These are phyloP conservation scores for Cordyceps cateniannulata DNA, from an alignment of 2,329 filamentous ascomycete species.

Conservation along the genomic window DNA sequence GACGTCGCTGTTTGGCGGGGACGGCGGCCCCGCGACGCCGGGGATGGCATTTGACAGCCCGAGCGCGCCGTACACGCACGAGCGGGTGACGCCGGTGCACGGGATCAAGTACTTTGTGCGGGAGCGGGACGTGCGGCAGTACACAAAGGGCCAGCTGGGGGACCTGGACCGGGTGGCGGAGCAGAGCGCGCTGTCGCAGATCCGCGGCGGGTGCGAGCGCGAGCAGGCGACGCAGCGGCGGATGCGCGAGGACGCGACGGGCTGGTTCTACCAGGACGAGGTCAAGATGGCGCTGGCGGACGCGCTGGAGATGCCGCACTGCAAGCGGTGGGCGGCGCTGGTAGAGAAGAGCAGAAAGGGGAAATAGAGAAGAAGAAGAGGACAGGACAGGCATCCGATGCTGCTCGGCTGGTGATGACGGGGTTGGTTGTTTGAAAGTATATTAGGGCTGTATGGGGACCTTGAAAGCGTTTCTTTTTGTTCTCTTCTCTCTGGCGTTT, in stretches of 20 bases:
- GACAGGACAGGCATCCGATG: background rate
- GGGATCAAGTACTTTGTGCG: slow-evolving; percentile 82
- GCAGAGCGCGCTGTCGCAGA: slow-evolving; percentile 57
- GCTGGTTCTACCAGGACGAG: slow-evolving; percentile 79
- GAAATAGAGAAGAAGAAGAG: background rate
- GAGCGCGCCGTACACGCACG: slow-evolving; percentile 63
- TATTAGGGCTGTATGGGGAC: background rate
- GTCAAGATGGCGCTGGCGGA: slow-evolving; percentile 70
- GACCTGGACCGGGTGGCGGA: slow-evolving; percentile 76
- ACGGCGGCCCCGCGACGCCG: slow-evolving; percentile 30
- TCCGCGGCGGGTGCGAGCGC: slow-evolving; percentile 66
- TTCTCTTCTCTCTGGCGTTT: slow-evolving; percentile 9
- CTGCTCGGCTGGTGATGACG: background rate
- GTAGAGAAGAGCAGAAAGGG: slow-evolving; percentile 3
- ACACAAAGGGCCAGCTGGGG: slow-evolving; percentile 60
- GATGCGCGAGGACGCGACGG: slow-evolving; percentile 70
- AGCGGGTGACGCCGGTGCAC: slow-evolving; percentile 63
- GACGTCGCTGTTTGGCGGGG: slow-evolving; percentile 66
- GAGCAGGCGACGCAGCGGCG: slow-evolving; percentile 62
- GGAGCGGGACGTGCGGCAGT: slow-evolving; percentile 67
- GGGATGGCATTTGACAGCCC: slow-evolving; percentile 69
- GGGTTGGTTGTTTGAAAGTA: background rate
- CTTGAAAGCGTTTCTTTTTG: background rate
- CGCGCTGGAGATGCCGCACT: slow-evolving; percentile 44
- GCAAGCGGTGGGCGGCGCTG: slow-evolving; percentile 43